These are phyloP conservation scores for Hymenoscyphus fraxineus DNA, from an alignment of 2,329 filamentous ascomycete genomes.

Conservation along the genomic window DNA sequence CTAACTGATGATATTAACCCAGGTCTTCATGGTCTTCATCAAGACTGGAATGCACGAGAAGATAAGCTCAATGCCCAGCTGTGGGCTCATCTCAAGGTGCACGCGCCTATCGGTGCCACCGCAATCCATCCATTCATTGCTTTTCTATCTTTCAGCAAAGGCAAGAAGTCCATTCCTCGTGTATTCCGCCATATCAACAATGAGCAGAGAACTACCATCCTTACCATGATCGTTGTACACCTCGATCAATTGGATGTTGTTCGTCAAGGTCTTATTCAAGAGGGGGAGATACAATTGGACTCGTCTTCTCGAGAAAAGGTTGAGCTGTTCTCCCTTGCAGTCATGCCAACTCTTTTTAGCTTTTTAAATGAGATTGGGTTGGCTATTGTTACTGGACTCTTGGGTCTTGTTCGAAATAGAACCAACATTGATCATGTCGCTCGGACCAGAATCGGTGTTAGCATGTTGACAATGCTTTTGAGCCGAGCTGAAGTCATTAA, in stretches of 20 bases:
- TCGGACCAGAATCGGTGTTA: slow-evolving; percentile 81
- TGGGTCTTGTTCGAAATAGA: slow-evolving; percentile 72
- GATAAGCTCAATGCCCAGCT: slow-evolving; percentile 72
- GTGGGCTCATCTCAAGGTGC: slow-evolving; percentile 85
- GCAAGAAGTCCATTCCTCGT: slow-evolving; percentile 91
- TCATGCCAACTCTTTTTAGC: slow-evolving; percentile 85
- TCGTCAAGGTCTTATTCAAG: slow-evolving; percentile 69
- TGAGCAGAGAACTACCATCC: slow-evolving; percentile 87
- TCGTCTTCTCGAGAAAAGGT: slow-evolving; percentile 82
- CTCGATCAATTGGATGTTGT: slow-evolving; percentile 91
- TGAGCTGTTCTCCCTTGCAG: slow-evolving; percentile 80
- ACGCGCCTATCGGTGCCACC: slow-evolving; percentile 79
- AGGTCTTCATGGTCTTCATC: slow-evolving; percentile 67
- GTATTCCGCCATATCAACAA: slow-evolving; percentile 91
- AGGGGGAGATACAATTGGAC: slow-evolving; percentile 69
- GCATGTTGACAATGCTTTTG: slow-evolving; percentile 88
- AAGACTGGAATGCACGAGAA: slow-evolving; percentile 73
- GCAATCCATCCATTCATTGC: slow-evolving; percentile 91
- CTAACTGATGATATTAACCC: slow-evolving; percentile 59
- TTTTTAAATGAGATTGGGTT: slow-evolving; percentile 90
- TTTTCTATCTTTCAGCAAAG: slow-evolving; percentile 90
- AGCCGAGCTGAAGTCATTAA: slow-evolving; percentile 92
- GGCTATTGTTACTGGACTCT: slow-evolving; percentile 83
- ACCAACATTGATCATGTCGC: slow-evolving; percentile 82
- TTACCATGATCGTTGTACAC: slow-evolving; percentile 94